Evolutionary conservation across 164 flowering plant genomes (phyloP).

Genomic region (Amborella trichopoda): DNA sequence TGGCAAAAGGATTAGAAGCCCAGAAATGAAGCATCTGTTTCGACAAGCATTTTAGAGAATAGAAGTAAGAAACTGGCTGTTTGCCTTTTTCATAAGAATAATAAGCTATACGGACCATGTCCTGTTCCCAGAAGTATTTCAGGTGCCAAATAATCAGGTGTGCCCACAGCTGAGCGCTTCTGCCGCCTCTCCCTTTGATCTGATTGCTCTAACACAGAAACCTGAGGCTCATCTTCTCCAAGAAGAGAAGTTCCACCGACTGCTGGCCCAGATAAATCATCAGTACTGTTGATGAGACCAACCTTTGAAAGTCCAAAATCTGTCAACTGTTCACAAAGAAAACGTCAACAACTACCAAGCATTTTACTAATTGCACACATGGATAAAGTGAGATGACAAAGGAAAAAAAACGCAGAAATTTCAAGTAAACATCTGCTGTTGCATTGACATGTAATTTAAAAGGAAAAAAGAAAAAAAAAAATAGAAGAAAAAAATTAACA

Average conservation of each 20-base stretch:
- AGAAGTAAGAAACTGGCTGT: background rate
- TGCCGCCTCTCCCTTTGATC: constrained; percentile 62
- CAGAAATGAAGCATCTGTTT: background rate
- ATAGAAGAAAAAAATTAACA: too few relatives aligned
- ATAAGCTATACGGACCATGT: constrained; percentile 60
- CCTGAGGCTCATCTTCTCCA: constrained; percentile 55
- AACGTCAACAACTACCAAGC: too few relatives aligned
- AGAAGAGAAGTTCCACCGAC: constrained; percentile 76
- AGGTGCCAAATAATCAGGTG: constrained; percentile 99
- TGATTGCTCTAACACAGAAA: constrained; percentile 35
- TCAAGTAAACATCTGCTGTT: too few relatives aligned
- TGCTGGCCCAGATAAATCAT: constrained; percentile 96
- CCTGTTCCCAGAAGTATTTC: constrained; percentile 98
- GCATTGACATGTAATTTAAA: too few relatives aligned
- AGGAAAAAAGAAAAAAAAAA: too few relatives aligned
- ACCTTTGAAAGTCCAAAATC: constrained; percentile 99
- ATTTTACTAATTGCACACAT: too few relatives aligned
- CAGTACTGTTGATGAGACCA: constrained; percentile 98
- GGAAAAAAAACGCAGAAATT: too few relatives aligned
- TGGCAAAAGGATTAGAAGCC: background rate
- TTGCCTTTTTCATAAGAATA: background rate
- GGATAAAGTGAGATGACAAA: too few relatives aligned
- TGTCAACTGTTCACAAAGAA: constrained; percentile 57
- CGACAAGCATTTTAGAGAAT: background rate
- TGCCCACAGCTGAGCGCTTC: constrained; percentile 97